Base-by-base conservation (phyloP, 352 stramenopile species). In the Phytophthora hibernalis region DNA sequence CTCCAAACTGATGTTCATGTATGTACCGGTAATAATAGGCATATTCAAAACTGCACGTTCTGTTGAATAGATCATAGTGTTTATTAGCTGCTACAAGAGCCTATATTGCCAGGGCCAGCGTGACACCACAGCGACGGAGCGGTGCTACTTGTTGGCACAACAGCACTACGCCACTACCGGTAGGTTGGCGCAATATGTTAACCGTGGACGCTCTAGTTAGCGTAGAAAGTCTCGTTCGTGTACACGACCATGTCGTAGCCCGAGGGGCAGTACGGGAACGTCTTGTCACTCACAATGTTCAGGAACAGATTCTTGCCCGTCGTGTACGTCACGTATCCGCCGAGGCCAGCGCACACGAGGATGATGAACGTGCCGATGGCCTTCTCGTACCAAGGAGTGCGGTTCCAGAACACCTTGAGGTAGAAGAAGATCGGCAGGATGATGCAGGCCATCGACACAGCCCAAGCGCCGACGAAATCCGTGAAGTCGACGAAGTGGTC, bases 391-490 rank as follows among this genome's bases (percentile, higher is more conserved):
- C 77, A 74, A 7, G 67, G 74, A 30, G 78, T 58, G n/a, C 54
- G 61, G 35, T 69, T 50, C 80, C 80, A 89, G 58, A 87, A 77
- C 52, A 82, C 74, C 65, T 89, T 91, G 13, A 92, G 63, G 80
- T 92, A 92, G 67, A 92, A 89, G 40, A 80, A 65, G 53, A 88
- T 87, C 8, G 83, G 83, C 42, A 92, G 60, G 45, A 90, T 83
- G 38, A 89, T 88, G 67, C 81, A 92, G 45, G 74, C 76, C 49
- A 87, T 70, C 16, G 81, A 77, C 33, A 87, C 82, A 52, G 72
- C 70, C 54, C 73, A 92, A 1, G 83, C 81, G 26, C 83, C 83
- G 26, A 89, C 74, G 30, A 92, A 90, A 61, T 90, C 83, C n/a
- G 75, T 76, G 31, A 92, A 82, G 57, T 90, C 83, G 15, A 83